These are phyloP conservation scores for Sungouiozyma ichnusensis DNA, from an alignment of 805 yeast species.

Conservation along the genomic window DNA sequence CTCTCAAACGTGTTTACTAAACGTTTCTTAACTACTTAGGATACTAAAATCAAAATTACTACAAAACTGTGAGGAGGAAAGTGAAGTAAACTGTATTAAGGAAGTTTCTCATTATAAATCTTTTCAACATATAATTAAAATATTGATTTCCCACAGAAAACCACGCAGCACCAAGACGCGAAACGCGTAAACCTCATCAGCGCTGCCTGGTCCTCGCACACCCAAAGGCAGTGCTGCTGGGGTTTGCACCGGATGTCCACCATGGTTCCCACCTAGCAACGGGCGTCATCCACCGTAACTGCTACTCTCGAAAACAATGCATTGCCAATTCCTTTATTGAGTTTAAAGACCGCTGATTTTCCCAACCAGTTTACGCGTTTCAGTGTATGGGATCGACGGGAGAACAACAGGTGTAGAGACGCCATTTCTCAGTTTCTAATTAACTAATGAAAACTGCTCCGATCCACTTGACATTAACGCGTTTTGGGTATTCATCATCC, in stretches of 20 bases:
- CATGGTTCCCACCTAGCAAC: background rate
- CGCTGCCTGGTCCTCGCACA: too few species aligned
- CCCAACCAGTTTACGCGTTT: background rate
- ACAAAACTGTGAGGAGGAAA: background rate
- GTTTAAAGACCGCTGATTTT: background rate
- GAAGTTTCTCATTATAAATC: background rate
- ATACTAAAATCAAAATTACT: background rate
- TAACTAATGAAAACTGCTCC: too few species aligned
- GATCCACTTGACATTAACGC: too few species aligned
- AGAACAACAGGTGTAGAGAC: too few species aligned
- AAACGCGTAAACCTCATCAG: constrained; percentile 2
- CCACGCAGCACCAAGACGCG: background rate
- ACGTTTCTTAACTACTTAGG: too few species aligned
- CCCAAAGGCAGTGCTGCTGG: too few species aligned
- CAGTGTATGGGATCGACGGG: too few species aligned
- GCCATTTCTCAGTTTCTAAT: too few species aligned
- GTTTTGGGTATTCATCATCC: too few species aligned
- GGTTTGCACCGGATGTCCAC: background rate
- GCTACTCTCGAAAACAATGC: too few species aligned
- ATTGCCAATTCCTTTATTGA: too few species aligned
- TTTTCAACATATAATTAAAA: background rate
- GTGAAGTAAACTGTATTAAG: background rate
- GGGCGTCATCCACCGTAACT: background rate
- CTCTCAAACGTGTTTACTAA: too few species aligned
- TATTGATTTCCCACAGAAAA: background rate